These are phyloP conservation scores for Exophiala xenobiotica DNA, from an alignment of 2,329 filamentous ascomycete species.

Conservation along the genomic window DNA sequence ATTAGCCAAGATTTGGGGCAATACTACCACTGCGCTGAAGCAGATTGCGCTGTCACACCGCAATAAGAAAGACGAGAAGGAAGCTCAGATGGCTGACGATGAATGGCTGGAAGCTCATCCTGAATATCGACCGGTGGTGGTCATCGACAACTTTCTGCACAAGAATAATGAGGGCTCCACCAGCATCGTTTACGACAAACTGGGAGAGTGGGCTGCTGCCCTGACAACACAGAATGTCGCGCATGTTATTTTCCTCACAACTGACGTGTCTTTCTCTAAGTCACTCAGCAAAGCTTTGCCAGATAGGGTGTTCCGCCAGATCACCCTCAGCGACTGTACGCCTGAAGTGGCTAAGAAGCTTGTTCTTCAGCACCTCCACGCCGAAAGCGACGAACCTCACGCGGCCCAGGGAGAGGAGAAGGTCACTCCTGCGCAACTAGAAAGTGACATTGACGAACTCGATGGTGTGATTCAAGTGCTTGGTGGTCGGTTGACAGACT, in stretches of 20 bases:
- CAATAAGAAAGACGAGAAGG: slow-evolving; percentile 66
- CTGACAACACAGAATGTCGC: slow-evolving; percentile 85
- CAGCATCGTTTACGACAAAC: slow-evolving; percentile 68
- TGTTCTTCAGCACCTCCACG: slow-evolving; percentile 76
- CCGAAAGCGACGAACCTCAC: slow-evolving; percentile 36
- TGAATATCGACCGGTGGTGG: slow-evolving; percentile 75
- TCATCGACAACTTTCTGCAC: slow-evolving; percentile 89
- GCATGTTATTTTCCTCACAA: slow-evolving; percentile 91
- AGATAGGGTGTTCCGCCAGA: slow-evolving; percentile 83
- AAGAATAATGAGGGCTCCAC: slow-evolving; percentile 66
- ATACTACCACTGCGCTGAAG: slow-evolving; percentile 75
- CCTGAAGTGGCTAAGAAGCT: slow-evolving; percentile 85
- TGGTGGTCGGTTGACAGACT: slow-evolving; percentile 89
- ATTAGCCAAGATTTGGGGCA: slow-evolving; percentile 83
- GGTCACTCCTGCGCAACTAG: slow-evolving; percentile 48
- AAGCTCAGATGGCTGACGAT: slow-evolving; percentile 71
- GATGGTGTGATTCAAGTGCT: slow-evolving; percentile 77
- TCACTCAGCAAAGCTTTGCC: slow-evolving; percentile 82
- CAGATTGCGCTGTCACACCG: slow-evolving; percentile 70
- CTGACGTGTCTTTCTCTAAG: slow-evolving; percentile 85
- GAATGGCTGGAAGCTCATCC: slow-evolving; percentile 89
- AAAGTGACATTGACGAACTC: slow-evolving; percentile 65
- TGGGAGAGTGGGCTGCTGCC: slow-evolving; percentile 85
- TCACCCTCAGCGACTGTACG: slow-evolving; percentile 81
- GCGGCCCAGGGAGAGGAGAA: slow-evolving; percentile 40